Conservation (phyloP, 148 eudicot species). For the Polygonum maritimum region DNA sequence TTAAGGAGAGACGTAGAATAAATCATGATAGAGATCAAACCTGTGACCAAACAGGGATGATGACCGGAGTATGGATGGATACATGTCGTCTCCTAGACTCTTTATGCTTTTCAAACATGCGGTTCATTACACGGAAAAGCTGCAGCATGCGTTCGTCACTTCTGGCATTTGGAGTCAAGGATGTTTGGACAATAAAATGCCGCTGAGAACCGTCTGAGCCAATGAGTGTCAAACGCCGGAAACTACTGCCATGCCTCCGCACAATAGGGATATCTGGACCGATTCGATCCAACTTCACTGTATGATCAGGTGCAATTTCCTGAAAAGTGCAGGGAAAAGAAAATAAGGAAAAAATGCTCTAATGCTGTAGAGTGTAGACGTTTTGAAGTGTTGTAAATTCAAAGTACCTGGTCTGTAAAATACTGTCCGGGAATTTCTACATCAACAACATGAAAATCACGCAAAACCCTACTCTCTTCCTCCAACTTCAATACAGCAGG, state of each 20-base stretch:
- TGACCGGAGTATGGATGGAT: constrained; percentile 86
- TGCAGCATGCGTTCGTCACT: constrained; percentile 99
- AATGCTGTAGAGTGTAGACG: background rate
- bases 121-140: constrained; percentile 94
- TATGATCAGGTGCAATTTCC: constrained; percentile 99
- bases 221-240: constrained; percentile 84
- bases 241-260: constrained; percentile 95
- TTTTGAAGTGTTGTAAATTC: background rate
- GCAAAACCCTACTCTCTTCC: constrained; percentile 94
- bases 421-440: constrained; percentile 99
- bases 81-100: constrained; percentile 95
- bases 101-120: constrained; percentile 96
- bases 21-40: constrained; percentile 22
- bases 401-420: constrained; percentile 80
- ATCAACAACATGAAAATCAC: constrained; percentile 95
- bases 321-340: constrained; percentile 14
- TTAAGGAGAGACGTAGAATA: background rate
- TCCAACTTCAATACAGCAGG: constrained; percentile 95
- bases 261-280: constrained; percentile 97
- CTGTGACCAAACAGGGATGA: constrained; percentile 99
- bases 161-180: constrained; percentile 90
- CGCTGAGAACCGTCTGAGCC: constrained; percentile 99
- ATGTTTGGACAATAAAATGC: constrained; percentile 95
- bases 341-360: background rate
- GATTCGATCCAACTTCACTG: constrained; percentile 88